These are phyloP conservation scores for Tolypocladium album DNA, from an alignment of 2,329 filamentous ascomycete genomes.

Conservation along the genomic window DNA sequence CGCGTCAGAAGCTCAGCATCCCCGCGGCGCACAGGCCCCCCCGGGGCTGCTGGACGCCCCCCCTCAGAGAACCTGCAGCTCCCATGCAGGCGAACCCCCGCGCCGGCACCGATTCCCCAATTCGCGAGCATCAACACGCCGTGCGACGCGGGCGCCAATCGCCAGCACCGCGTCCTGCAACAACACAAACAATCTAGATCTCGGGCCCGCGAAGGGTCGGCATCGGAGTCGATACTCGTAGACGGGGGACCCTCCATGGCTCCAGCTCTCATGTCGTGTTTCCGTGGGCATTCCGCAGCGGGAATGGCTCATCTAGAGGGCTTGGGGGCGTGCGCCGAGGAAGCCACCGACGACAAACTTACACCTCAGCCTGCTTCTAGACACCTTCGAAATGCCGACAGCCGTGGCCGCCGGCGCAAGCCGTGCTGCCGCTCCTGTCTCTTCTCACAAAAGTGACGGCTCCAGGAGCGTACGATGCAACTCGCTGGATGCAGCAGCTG, in stretches of 20 bases:
- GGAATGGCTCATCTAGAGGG: background rate
- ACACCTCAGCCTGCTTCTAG: background rate
- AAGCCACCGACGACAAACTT: background rate
- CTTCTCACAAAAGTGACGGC: background rate
- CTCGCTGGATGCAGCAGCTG: constrained; percentile 2
- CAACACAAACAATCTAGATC: background rate
- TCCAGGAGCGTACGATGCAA: background rate
- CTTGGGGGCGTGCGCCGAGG: background rate
- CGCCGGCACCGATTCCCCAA: background rate
- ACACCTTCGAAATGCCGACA: background rate
- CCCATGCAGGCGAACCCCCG: background rate
- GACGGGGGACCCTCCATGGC: background rate
- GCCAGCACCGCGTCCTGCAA: background rate
- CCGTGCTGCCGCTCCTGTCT: background rate
- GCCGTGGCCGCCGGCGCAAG: background rate
- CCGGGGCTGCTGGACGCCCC: background rate
- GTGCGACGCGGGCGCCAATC: background rate
- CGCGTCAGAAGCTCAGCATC: background rate
- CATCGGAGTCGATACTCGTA: no score
- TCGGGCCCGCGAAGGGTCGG: background rate
- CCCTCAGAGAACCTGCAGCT: background rate
- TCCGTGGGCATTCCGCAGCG: background rate
- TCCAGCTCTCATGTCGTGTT: background rate
- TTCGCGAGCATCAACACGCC: background rate
- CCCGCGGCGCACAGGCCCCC: background rate